Evolutionary conservation across 2,329 filamentous ascomycete genomes (phyloP).

Genomic region (Epichloe sp.): DNA sequence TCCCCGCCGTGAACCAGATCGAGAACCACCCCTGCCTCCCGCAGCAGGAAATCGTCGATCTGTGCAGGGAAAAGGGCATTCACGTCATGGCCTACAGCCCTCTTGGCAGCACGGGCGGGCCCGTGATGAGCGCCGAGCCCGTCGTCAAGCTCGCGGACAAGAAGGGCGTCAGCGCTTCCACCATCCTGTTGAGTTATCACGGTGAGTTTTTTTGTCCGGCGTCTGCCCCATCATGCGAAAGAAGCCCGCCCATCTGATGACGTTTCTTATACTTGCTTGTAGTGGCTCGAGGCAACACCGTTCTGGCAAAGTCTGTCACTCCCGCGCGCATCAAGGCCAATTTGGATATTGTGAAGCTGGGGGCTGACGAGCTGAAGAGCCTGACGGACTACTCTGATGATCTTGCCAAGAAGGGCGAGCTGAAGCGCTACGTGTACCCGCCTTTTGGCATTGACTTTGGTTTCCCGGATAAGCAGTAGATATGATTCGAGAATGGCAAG

Average conservation of each 20-base stretch:
- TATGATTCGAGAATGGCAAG: not conserved
- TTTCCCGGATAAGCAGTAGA: conserved; percentile 51
- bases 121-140: conserved; percentile 49
- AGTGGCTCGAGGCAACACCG: conserved; percentile 57
- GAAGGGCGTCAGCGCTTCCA: conserved; percentile 45
- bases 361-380: conserved; percentile 47
- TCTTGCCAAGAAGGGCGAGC: conserved; percentile 35
- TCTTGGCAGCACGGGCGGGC: conserved; percentile 50
- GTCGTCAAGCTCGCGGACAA: conserved; percentile 52
- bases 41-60: conserved; percentile 58
- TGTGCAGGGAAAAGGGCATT: conserved; percentile 55
- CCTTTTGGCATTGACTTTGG: conserved; percentile 57
- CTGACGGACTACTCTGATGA: conserved; percentile 41
- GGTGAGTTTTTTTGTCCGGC: conserved; percentile 39
- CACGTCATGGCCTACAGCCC: conserved; percentile 61
- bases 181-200: conserved; percentile 59
- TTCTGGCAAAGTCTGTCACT: conserved; percentile 62
- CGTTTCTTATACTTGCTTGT: no score
- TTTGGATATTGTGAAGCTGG: conserved; percentile 51
- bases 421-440: conserved; percentile 53
- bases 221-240: no score
- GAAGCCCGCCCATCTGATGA: no score
- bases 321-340: conserved; percentile 58
- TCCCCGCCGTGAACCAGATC: conserved; percentile 58
- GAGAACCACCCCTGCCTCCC: conserved; percentile 61